Percentiles rank a stretch among this genome's conserved stretches.
These are phyloP conservation scores for Melocanna baccifera DNA, from an alignment of 176 grass and related monocot species.

Conservation along the genomic window DNA sequence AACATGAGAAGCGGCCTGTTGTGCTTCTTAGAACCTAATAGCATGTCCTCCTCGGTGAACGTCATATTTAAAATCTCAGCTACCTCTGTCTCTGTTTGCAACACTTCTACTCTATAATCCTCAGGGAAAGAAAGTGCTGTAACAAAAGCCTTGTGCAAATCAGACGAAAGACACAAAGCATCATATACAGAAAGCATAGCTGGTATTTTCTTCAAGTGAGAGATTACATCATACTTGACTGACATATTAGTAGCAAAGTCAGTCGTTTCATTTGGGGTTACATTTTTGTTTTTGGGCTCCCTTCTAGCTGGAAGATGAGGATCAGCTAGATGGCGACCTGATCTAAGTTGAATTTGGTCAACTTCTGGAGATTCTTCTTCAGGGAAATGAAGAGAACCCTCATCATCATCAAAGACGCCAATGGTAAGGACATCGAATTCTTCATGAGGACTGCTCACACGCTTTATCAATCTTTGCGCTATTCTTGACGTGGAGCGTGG, in stretches of 20 bases:
- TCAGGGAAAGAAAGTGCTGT: background rate
- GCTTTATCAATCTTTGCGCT: too few species aligned
- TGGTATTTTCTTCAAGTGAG: background rate
- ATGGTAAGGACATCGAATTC: background rate
- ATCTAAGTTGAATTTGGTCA: slow-evolving; percentile 2
- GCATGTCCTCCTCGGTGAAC: background rate
- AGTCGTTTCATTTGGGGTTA: too few species aligned
- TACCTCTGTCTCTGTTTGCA: background rate
- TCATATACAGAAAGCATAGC: slow-evolving; percentile 15
- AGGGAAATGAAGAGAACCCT: background rate
- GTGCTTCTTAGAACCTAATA: background rate
- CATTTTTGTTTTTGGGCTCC: too few species aligned
- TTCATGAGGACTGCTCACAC: fast-evolving
- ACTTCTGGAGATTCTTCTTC: background rate
- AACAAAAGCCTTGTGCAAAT: background rate
- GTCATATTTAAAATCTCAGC: background rate
- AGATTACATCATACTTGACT: too few species aligned
- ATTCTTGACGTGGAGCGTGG: too few species aligned
- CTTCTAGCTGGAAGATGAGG: too few species aligned
- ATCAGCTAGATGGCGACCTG: background rate
- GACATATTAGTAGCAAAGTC: too few species aligned
- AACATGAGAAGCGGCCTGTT: background rate
- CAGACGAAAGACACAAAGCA: background rate
- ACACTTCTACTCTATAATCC: background rate
- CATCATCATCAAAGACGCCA: background rate